Conservation (phyloP, 352 stramenopile species). For the Bremia lactucae region DNA sequence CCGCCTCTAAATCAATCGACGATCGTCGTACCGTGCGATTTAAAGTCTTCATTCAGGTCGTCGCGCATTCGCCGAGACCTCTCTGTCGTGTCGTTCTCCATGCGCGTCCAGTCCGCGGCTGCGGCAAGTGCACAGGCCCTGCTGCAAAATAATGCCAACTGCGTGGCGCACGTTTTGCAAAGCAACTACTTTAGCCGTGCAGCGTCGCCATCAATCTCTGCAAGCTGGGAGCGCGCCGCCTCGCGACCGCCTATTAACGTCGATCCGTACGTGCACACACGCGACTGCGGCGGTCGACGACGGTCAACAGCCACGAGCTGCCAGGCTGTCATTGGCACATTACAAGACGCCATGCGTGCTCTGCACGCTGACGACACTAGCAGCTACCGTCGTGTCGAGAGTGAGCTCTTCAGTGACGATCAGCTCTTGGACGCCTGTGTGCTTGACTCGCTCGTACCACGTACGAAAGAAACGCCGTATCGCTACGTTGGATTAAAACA, state of each 20-base stretch:
- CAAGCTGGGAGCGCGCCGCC: constrained; percentile 26
- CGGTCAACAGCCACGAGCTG: constrained; percentile 43
- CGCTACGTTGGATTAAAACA: constrained; percentile 73
- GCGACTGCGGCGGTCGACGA: constrained; percentile 30
- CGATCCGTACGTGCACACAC: constrained; percentile 32
- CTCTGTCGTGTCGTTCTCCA: constrained; percentile 1
- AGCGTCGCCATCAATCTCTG: constrained; percentile 20
- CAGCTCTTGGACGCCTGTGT: constrained; percentile 58
- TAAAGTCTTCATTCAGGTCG: constrained; percentile 14
- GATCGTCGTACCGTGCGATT: not conserved
- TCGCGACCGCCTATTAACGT: constrained; percentile 33
- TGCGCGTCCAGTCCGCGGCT: constrained; percentile 19
- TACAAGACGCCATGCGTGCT: constrained; percentile 48
- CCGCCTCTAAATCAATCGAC: not conserved
- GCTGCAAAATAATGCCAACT: constrained; percentile 27
- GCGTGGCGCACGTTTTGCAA: constrained; percentile 23
- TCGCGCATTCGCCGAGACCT: constrained; percentile 5
- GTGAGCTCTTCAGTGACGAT: constrained; percentile 39
- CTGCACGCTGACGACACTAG: constrained; percentile 40
- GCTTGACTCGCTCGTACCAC: constrained; percentile 50
- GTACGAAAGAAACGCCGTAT: constrained; percentile 58
- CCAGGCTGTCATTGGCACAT: constrained; percentile 40
- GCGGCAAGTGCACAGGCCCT: constrained; percentile 16
- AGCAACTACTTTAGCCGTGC: constrained; percentile 26
- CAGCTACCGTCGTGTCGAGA: constrained; percentile 45